A percentile compares a stretch with the other conserved stretches of the same genome.
These are phyloP conservation scores for Orobanche coerulescens DNA, from an alignment of 257 asterid species.

Conservation along the genomic window DNA sequence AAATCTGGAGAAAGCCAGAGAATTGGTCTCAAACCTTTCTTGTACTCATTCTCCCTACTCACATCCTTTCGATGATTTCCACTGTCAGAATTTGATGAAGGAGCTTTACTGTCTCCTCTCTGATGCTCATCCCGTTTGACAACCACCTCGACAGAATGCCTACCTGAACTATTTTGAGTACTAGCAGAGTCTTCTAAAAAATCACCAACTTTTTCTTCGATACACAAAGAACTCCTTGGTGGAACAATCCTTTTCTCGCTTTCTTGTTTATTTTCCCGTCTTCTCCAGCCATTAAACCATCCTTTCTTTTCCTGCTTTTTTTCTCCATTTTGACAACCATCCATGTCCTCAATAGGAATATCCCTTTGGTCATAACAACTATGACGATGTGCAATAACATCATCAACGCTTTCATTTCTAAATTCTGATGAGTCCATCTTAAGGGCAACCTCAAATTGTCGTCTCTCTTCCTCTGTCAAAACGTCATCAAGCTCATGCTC, in stretches of 20 bases:
- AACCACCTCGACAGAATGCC: conserved; percentile 71
- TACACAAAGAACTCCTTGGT: conserved; percentile 62
- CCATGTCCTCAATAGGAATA: conserved; percentile 52
- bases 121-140: conserved; percentile 62
- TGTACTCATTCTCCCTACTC: conserved; percentile 71
- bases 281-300: conserved; percentile 88
- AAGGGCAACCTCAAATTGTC: conserved; percentile 85
- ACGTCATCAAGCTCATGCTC: conserved; percentile 72
- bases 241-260: conserved; percentile 46
- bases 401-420: conserved; percentile 49
- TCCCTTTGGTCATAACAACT: conserved; percentile 84
- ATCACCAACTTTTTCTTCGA: conserved; percentile 61
- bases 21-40: conserved; percentile 94
- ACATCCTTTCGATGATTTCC: conserved; percentile 57
- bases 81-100: conserved; percentile 45
- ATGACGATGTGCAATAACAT: conserved; percentile 62
- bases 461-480: conserved; percentile 83
- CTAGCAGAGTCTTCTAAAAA: conserved; percentile 56
- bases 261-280: conserved; percentile 48
- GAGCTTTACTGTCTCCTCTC: conserved; percentile 52
- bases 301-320: conserved; percentile 68
- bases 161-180: conserved; percentile 44
- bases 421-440: conserved; percentile 57
- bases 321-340: conserved; percentile 32
- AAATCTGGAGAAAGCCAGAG: conserved; percentile 94